Evolutionary conservation across 352 stramenopile genomes (phyloP).

Genomic region (Pythium myriotylum): DNA sequence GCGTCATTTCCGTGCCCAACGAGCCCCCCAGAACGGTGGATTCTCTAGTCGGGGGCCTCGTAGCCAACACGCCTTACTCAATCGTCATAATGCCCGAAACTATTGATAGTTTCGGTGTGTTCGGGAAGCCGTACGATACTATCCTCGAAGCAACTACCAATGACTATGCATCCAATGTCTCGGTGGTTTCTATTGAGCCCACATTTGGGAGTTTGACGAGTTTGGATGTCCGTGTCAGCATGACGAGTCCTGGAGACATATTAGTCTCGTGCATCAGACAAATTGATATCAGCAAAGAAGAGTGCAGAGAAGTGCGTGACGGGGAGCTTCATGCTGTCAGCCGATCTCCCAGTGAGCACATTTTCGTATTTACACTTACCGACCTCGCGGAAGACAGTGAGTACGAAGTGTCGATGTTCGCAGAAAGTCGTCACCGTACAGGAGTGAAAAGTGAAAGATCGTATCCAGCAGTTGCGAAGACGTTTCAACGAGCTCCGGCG

Average conservation of each 20-base stretch:
- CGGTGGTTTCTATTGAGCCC: constrained; percentile 32
- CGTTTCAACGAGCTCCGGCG: constrained; percentile 43
- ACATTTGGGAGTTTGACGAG: constrained; percentile 40
- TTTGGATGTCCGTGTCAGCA: constrained; percentile 47
- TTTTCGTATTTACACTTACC: constrained; percentile 42
- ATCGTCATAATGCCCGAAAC: constrained; percentile 72
- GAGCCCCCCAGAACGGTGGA: background rate
- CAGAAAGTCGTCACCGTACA: constrained; percentile 59
- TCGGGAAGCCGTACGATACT: constrained; percentile 43
- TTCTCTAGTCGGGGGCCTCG: constrained; percentile 37
- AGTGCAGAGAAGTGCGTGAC: constrained; percentile 40
- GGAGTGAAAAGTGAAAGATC: constrained; percentile 49
- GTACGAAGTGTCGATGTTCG: constrained; percentile 50
- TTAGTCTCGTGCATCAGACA: constrained; percentile 46
- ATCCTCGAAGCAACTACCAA: constrained; percentile 63
- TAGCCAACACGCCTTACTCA: constrained; percentile 51
- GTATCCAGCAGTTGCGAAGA: constrained; percentile 30
- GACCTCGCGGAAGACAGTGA: constrained; percentile 62
- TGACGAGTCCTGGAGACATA: constrained; percentile 62
- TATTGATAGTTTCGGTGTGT: constrained; percentile 58
- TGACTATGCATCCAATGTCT: constrained; percentile 62
- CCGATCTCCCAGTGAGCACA: constrained; percentile 16
- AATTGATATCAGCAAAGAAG: background rate
- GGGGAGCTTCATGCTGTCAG: constrained; percentile 30
- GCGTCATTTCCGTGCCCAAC: background rate